A percentile compares a stretch with the other conserved stretches of the same genome.
Conservation (phyloP, 345 rosid genomes). For the Aurinia saxatilis region DNA sequence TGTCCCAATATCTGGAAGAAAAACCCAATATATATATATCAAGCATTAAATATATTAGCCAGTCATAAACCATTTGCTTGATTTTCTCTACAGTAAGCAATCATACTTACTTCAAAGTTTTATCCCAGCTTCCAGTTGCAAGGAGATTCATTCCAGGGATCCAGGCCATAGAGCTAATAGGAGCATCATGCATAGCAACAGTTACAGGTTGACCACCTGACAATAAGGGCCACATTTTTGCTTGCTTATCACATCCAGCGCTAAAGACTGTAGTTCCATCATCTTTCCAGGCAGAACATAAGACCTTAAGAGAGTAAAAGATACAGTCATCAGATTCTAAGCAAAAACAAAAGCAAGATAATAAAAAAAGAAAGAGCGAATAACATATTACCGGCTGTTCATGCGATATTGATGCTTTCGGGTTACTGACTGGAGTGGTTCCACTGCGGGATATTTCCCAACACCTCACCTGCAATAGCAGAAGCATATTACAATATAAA, state of each 20-base stretch:
- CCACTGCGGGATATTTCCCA: constrained; percentile 85
- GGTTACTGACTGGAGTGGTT: constrained; percentile 39
- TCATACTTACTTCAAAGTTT: constrained; percentile 60
- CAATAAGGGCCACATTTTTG: constrained; percentile 92
- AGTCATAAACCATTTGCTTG: neutral
- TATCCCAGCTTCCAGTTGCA: constrained; percentile 93
- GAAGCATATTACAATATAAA: neutral
- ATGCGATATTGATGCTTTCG: constrained; percentile 80
- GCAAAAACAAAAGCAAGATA: neutral
- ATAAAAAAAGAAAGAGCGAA: neutral
- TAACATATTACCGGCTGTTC: constrained; percentile 77
- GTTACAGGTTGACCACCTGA: constrained; percentile 85
- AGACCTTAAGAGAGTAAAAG: constrained; percentile 35
- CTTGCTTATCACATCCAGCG: constrained; percentile 98
- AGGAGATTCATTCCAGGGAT: constrained; percentile 85
- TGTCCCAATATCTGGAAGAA: constrained; percentile 78
- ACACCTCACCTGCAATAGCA: constrained; percentile 65
- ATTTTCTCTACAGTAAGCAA: neutral
- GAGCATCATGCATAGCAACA: constrained; percentile 92
- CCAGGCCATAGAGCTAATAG: constrained; percentile 81
- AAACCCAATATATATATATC: neutral
- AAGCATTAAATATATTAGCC: neutral
- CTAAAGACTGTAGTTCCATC: constrained; percentile 92
- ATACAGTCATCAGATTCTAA: neutral
- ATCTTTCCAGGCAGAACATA: constrained; percentile 97